phyloP scores from a whole-genome alignment of 768 basidiomycete species.

The Cystobasidium tubakii region DNA sequence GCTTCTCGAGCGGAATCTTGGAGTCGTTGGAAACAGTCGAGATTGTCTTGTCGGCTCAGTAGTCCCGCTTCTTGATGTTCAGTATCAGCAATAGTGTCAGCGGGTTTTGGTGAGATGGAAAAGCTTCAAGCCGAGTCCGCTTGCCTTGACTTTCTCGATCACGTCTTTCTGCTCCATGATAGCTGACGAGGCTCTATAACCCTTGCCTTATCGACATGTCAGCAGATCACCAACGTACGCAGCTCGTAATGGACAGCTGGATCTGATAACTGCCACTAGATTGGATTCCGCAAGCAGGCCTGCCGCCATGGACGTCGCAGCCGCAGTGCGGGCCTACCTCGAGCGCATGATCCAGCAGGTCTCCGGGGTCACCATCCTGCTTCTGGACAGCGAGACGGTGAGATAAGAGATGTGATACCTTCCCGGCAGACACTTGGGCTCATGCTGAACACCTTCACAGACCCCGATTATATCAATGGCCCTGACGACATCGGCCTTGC shows the following conservation, averaged over 20 bases:
- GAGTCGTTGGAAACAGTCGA: no score
- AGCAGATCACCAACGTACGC: no score
- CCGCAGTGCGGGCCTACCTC: slow-evolving; percentile 90
- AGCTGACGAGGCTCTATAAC: no score
- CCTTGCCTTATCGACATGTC: no score
- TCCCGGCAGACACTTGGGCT: background rate
- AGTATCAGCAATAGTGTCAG: no score
- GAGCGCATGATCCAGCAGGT: slow-evolving; percentile 79
- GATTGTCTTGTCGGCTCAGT: no score
- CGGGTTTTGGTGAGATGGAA: no score
- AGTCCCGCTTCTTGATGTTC: no score
- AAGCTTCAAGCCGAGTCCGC: no score
- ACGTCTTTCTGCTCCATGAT: no score
- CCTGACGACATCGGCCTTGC: slow-evolving; percentile 82
- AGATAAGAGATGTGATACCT: slow-evolving; percentile 42
- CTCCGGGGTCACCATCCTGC: slow-evolving; percentile 85
- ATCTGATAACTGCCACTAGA: background rate
- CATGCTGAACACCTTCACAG: slow-evolving; percentile 47
- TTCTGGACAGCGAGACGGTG: slow-evolving; percentile 91
- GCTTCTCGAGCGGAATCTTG: background rate
- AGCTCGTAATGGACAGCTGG: no score
- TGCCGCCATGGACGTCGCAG: slow-evolving; percentile 76
- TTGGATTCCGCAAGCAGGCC: background rate
- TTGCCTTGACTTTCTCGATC: no score
- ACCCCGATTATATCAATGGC: slow-evolving; percentile 93